phyloP scores from a whole-genome alignment of 2,329 filamentous ascomycete species.

The Colletotrichum sp. region DNA sequence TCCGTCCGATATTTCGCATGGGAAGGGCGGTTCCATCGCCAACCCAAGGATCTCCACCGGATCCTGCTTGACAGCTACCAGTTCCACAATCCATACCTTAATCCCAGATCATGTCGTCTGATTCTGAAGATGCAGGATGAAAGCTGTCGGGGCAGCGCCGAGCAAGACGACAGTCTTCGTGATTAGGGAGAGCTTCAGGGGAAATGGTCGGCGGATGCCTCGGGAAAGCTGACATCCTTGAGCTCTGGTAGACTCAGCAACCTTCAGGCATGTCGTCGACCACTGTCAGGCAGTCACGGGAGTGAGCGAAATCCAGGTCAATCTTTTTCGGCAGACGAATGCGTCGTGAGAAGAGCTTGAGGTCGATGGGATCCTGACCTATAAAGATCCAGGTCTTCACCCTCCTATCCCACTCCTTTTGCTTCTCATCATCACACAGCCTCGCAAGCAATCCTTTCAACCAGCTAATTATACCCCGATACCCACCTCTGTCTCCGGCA shows the following conservation, averaged over 20 bases:
- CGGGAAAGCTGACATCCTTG: not conserved
- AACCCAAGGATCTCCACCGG: not conserved
- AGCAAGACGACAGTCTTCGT: not conserved
- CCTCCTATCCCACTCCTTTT: not conserved
- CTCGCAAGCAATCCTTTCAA: conserved; percentile 1
- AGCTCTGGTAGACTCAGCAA: not conserved
- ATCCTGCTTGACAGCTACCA: not conserved
- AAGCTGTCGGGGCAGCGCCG: not conserved
- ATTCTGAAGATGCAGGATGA: not conserved
- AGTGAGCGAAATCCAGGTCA: not conserved
- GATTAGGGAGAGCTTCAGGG: too few species aligned
- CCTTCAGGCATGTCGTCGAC: not conserved
- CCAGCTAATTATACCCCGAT: conserved; percentile 2
- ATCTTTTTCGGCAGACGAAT: not conserved
- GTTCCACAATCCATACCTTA: not conserved
- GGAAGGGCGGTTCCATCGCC: not conserved
- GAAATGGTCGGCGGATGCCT: not conserved
- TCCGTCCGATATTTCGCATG: not conserved
- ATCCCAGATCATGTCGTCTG: not conserved
- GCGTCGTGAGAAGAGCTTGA: not conserved
- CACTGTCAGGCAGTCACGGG: not conserved
- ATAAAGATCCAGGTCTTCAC: not conserved
- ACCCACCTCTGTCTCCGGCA: not conserved
- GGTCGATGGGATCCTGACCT: not conserved
- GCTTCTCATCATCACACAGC: not conserved